A percentile compares a stretch with the other conserved stretches of the same genome.
These are phyloP conservation scores for Clavispora asparagi DNA, from an alignment of 805 yeast species.

Conservation along the genomic window DNA sequence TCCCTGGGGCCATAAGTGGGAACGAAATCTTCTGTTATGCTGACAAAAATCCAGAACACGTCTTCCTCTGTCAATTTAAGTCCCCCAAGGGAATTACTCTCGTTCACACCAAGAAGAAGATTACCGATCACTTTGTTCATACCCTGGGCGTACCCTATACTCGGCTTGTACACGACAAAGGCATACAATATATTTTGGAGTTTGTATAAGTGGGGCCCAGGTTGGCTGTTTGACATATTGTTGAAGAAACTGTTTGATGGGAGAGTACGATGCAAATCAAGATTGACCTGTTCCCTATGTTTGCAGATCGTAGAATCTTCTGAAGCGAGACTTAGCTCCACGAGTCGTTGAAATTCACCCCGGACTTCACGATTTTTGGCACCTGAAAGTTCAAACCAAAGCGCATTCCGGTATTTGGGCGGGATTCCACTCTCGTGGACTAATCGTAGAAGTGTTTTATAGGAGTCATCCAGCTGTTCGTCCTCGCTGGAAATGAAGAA, in stretches of 20 bases:
- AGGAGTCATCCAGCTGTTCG: constrained; percentile 4
- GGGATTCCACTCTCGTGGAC: constrained; percentile 44
- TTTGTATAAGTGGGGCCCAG: constrained; percentile 50
- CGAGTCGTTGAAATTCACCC: constrained; percentile 39
- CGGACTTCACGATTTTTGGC: constrained; percentile 40
- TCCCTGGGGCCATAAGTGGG: constrained; percentile 35
- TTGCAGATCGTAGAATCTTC: constrained; percentile 3
- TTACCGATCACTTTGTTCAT: constrained; percentile 58
- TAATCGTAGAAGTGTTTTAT: constrained; percentile 18
- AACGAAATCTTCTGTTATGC: constrained; percentile 43
- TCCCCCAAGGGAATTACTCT: constrained; percentile 9
- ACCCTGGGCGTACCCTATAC: constrained; percentile 55
- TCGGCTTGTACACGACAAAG: constrained; percentile 41
- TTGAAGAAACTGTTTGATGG: constrained; percentile 49
- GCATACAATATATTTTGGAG: constrained; percentile 46
- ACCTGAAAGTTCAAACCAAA: constrained; percentile 55
- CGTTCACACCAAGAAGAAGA: constrained; percentile 34
- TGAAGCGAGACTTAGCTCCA: constrained; percentile 6
- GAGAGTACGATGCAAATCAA: constrained; percentile 52
- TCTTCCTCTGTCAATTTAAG: constrained; percentile 36
- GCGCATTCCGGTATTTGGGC: constrained; percentile 37
- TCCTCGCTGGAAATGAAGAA: constrained; percentile 17
- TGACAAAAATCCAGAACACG: constrained; percentile 49
- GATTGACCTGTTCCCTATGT: constrained; percentile 44
- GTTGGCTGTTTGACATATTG: constrained; percentile 30